Base-by-base conservation (phyloP, 768 basidiomycete genomes). In the Podaxis carcinomalis region DNA sequence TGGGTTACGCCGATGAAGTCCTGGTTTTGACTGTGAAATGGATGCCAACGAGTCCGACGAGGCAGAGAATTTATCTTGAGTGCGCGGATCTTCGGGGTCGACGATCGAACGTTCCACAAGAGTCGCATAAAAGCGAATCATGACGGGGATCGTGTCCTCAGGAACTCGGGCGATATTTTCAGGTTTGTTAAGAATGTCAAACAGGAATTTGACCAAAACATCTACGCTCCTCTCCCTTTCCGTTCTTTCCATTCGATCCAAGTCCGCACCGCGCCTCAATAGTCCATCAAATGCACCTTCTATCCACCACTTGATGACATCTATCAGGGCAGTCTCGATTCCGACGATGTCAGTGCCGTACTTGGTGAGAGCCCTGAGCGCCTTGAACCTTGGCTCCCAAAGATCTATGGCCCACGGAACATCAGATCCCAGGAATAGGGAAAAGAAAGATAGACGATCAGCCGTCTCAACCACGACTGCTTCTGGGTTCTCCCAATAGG, bases 321-420 rank as follows among this genome's bases (percentile, higher is more conserved):
- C 73, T 25, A 90, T 72, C 36, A 91, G 68, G 39, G 76, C 73
- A 6, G 75, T 69, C 70, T 92, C 90, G 65, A 90, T 81, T 19
- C 90, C 90, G 37, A 83, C 72, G 28, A 86, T 80, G 50, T 89
- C 85, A 2, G 74, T 66, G 5, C 88, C 89, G 42, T 76, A 81
- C 62, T 77, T 80, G 37, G 87, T 87, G 55, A 93, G 76, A 2
- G 87, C 83, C 3, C 81, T 74, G 1, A 92, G 75, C 1, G 90
- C 89, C 63, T 85, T 87, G 67, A 87, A 83, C 19, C 87, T 81
- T 1, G 83, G 75, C 64, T 90, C 88, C 80, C 90, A 90, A 0
- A 89, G 73, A 25, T 92, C 90, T n/a, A 73, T 64, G 2, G 75
- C 77, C 90, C 90, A 92, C 0, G 77, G 71, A 1, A 70, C 73